These are phyloP conservation scores for Cyclotella baltica DNA, from an alignment of 108 stramenopile species.

Conservation along the genomic window DNA sequence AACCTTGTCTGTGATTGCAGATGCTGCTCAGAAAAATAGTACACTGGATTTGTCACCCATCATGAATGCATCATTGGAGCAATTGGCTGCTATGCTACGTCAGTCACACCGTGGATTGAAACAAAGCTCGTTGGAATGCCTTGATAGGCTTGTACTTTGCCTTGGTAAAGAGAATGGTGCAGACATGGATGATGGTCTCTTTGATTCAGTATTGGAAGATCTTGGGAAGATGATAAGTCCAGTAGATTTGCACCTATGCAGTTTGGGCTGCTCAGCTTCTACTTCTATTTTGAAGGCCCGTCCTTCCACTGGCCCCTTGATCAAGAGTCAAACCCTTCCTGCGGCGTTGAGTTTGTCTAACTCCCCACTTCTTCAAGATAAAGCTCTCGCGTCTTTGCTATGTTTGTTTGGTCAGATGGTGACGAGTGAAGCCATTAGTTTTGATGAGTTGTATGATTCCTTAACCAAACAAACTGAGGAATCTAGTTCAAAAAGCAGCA, in stretches of 20 bases:
- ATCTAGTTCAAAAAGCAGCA: constrained; percentile 44
- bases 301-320: constrained; percentile 61
- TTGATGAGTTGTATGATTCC: constrained; percentile 71
- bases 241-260: constrained; percentile 93
- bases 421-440: constrained; percentile 64
- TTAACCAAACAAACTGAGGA: constrained; percentile 59
- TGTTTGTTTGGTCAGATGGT: constrained; percentile 74
- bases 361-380: constrained; percentile 92
- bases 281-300: constrained; percentile 74
- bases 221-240: constrained; percentile 82
- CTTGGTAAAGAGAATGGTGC: constrained; percentile 50
- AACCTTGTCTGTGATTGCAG: constrained; percentile 77
- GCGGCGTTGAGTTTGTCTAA: constrained; percentile 77
- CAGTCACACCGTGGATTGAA: constrained; percentile 90
- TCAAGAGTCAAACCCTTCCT: constrained; percentile 76
- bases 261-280: constrained; percentile 76
- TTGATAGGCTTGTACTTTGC: constrained; percentile 72
- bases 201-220: constrained; percentile 78
- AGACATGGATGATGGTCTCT: constrained; percentile 53
- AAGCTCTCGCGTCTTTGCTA: constrained; percentile 82
- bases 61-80: constrained; percentile 70
- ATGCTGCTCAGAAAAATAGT: constrained; percentile 51
- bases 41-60: constrained; percentile 80
- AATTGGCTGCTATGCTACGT: constrained; percentile 87
- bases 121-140: constrained; percentile 83